phyloP scores from a whole-genome alignment of 352 stramenopile species.

The Phytophthora colocasiae region DNA sequence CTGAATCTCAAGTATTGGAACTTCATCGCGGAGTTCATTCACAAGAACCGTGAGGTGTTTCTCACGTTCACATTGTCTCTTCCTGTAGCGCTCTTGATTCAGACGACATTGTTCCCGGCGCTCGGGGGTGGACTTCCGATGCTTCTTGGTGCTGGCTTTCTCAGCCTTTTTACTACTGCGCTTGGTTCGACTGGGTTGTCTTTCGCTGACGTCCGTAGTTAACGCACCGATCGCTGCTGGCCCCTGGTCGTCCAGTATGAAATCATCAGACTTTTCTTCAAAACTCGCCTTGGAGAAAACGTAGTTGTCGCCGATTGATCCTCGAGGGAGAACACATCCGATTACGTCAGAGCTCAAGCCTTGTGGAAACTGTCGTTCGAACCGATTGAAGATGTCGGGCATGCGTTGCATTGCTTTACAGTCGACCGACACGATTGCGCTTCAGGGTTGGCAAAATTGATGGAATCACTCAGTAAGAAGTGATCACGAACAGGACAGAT shows the following conservation, averaged over 20 bases:
- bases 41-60: neutral
- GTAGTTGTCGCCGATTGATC: neutral
- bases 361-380: neutral
- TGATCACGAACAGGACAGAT: neutral
- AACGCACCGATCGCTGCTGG: neutral
- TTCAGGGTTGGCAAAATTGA: too few species aligned
- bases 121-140: neutral
- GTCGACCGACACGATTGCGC: too few species aligned
- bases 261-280: too few species aligned
- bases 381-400: neutral
- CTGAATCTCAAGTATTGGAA: slow-evolving; percentile 1
- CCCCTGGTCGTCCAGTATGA: neutral
- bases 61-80: neutral
- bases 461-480: neutral
- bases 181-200: neutral
- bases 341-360: neutral
- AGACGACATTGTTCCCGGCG: neutral
- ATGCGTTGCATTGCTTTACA: neutral
- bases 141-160: neutral
- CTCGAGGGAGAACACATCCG: neutral
- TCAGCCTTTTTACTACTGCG: neutral
- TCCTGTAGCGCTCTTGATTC: slow-evolving; percentile 8
- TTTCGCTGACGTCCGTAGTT: too few species aligned
- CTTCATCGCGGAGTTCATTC: neutral
- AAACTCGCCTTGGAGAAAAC: neutral